These are phyloP conservation scores for Exophiala sp. DNA, from an alignment of 2,329 filamentous ascomycete genomes.

Conservation along the genomic window DNA sequence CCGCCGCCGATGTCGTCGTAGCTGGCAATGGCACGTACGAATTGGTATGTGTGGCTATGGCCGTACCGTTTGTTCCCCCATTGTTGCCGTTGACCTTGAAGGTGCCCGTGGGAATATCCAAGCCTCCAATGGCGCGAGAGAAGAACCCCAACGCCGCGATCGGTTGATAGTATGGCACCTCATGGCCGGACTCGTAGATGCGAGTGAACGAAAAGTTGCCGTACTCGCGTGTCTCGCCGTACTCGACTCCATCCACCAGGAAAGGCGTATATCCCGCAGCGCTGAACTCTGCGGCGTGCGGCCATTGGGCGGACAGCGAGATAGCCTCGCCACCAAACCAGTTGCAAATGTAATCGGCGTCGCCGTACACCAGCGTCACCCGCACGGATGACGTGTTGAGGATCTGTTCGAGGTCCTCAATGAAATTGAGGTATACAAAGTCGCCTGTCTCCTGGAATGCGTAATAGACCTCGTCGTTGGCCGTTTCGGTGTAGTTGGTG, in stretches of 20 bases:
- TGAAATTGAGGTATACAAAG: slow-evolving; percentile 57
- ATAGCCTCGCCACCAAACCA: slow-evolving; percentile 67
- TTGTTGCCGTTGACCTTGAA: slow-evolving; percentile 30
- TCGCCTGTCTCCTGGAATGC: slow-evolving; percentile 53
- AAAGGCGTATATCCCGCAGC: slow-evolving; percentile 67
- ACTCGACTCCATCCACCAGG: slow-evolving; percentile 57
- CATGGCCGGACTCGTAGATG: slow-evolving; percentile 61
- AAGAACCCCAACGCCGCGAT: slow-evolving; percentile 56
- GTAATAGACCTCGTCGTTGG: slow-evolving; percentile 39
- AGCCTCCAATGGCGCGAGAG: slow-evolving; percentile 53
- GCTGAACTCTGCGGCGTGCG: slow-evolving; percentile 53
- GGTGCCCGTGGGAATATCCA: slow-evolving; percentile 51
- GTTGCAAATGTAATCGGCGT: slow-evolving; percentile 52
- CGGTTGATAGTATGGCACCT: slow-evolving; percentile 57
- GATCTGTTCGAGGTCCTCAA: slow-evolving; percentile 55
- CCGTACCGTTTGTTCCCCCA: slow-evolving; percentile 39
- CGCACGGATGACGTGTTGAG: slow-evolving; percentile 56
- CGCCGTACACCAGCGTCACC: slow-evolving; percentile 66
- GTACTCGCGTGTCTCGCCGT: slow-evolving; percentile 70
- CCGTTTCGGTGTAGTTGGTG: slow-evolving; percentile 51
- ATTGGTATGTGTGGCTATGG: slow-evolving; percentile 44
- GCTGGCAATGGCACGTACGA: slow-evolving; percentile 34
- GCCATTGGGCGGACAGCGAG: slow-evolving; percentile 54
- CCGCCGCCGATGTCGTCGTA: slow-evolving; percentile 5
- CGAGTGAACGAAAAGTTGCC: slow-evolving; percentile 66